These are phyloP conservation scores for Tulasnella sp. DNA, from an alignment of 768 basidiomycete genomes.

Conservation along the genomic window DNA sequence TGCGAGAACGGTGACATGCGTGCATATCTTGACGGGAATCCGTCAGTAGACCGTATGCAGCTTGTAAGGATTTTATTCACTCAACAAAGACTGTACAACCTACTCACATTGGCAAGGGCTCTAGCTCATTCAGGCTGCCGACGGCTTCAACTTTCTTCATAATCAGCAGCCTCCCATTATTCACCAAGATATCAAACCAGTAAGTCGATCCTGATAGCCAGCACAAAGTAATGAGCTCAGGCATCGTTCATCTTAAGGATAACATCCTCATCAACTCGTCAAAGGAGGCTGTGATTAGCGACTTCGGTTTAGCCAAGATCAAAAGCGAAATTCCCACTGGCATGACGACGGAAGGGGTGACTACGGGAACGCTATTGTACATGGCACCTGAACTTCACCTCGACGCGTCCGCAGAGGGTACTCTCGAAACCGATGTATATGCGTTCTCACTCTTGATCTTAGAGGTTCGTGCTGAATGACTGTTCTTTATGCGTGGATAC, in stretches of 20 bases:
- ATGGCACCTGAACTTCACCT: slow-evolving; percentile 10
- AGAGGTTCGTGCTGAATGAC: background rate
- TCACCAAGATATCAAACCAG: slow-evolving; percentile 4
- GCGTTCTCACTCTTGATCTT: background rate
- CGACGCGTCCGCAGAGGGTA: background rate
- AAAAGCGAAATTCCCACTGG: background rate
- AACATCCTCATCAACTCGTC: slow-evolving; percentile 10
- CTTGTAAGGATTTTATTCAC: background rate
- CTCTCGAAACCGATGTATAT: slow-evolving; percentile 1
- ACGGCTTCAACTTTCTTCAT: slow-evolving; percentile 6
- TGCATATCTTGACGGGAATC: background rate
- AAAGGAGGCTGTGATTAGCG: background rate
- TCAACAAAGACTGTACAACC: too few relatives aligned
- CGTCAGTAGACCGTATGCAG: background rate
- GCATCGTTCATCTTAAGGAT: too few relatives aligned
- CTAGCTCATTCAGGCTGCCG: background rate
- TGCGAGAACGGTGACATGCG: slow-evolving; percentile 5
- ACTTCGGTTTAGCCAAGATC: slow-evolving; percentile 11
- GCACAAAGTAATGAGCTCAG: too few relatives aligned
- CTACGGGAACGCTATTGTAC: background rate
- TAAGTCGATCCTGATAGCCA: background rate
- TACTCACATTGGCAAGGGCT: too few relatives aligned
- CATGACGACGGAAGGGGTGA: background rate
- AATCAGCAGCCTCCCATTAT: background rate
- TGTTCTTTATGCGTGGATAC: too few relatives aligned